phyloP scores from a whole-genome alignment of 2,329 filamentous ascomycete species.

The Blastomyces silverae region DNA sequence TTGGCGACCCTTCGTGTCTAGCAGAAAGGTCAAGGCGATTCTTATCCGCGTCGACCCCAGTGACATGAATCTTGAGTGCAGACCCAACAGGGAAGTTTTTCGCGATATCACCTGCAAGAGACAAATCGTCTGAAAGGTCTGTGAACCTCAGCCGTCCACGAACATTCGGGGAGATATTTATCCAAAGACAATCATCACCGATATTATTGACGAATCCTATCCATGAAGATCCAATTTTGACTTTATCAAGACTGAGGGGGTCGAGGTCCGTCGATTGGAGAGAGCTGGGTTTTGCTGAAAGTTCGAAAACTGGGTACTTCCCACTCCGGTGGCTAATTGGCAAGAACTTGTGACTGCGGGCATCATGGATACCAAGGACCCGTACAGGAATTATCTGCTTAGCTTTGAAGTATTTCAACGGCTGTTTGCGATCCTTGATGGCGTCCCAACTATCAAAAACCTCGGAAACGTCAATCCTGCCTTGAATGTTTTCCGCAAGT shows the following conservation, averaged over 20 bases:
- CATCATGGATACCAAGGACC: constrained; percentile 81
- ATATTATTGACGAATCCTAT: constrained; percentile 90
- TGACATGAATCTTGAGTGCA: constrained; percentile 72
- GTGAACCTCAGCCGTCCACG: constrained; percentile 74
- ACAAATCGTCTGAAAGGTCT: constrained; percentile 81
- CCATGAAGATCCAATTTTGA: constrained; percentile 64
- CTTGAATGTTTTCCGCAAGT: constrained; percentile 78
- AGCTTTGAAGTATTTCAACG: constrained; percentile 65
- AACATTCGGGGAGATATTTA: constrained; percentile 81
- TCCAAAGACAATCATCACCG: constrained; percentile 72
- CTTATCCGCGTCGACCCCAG: constrained; percentile 63
- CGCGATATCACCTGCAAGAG: constrained; percentile 66
- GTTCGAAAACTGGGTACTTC: constrained; percentile 73
- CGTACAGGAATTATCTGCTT: constrained; percentile 67
- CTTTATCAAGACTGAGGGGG: constrained; percentile 62
- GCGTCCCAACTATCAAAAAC: constrained; percentile 83
- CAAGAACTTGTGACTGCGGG: constrained; percentile 81
- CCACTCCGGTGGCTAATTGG: constrained; percentile 79
- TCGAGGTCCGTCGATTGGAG: constrained; percentile 50
- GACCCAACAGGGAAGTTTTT: constrained; percentile 85
- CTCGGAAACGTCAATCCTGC: constrained; percentile 88
- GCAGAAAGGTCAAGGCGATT: constrained; percentile 80
- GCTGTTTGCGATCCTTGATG: constrained; percentile 73
- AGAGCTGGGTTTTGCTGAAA: constrained; percentile 68
- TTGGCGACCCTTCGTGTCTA: constrained; percentile 52